Evolutionary conservation across 192 early-diverging fungal species (phyloP), one percentile per base, ranked within the genome.

Genomic region (Coemansia sp.): DNA sequence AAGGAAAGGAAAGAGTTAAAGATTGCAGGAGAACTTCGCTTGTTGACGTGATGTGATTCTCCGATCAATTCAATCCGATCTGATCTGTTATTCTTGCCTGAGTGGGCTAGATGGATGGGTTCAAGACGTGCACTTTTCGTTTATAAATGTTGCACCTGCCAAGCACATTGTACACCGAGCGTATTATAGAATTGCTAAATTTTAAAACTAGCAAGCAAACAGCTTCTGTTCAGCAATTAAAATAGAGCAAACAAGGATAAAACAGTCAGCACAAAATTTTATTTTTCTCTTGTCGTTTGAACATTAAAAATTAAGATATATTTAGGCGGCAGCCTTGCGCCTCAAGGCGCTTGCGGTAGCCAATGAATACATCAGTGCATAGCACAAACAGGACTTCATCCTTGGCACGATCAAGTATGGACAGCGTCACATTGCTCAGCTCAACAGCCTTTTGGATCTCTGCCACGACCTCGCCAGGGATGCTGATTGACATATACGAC

Each of bases 111-210:
- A n/a, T n/a, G n/a, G n/a, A n/a, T 96, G 93, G 94, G 88, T 95
- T 16, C 96, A 95, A 10, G 94, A 98, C 81, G 69, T 73, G 60
- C 67, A 71, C 18, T 80, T 80, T 29, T 71, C 83, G 33, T 68
- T 85, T 5, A 69, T 69, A 19, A 67, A 62, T 8, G 69, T 69
- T 29, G 54, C 55, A 3, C 76, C 79, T 3, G 60, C 58, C 1
- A 58, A 81, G 7, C 78, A 83, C 58, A 73, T 73, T 16, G 86
- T 86, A n/a, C 19, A 79, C 71, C 3, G 70, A 83, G 60, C 80
- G 85, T 1, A 53, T 92, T 18, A 65, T 67, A 9, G 83, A 86
- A 6, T 71, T 92, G 64, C 83, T 76, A 24, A 66, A 87, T 12
- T 92, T 92, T 77, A 78, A 82, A 43, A 89, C 91, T 1, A 71